phyloP scores from a whole-genome alignment of 441 rosid genomes.

The Rhodomyrtus psidioides region DNA sequence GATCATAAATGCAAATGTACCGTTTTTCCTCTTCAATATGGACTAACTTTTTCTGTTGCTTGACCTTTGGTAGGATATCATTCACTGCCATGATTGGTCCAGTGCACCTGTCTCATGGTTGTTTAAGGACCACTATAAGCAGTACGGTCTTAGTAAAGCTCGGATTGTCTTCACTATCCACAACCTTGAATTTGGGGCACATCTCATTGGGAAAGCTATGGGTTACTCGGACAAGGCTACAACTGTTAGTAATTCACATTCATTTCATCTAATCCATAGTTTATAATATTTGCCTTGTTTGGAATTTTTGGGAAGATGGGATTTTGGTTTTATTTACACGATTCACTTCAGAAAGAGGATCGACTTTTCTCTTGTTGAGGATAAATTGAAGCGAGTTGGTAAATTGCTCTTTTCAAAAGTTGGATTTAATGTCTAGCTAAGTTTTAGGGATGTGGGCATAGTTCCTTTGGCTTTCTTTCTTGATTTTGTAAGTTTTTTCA shows the following conservation, averaged over 20 bases:
- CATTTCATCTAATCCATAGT: neutral
- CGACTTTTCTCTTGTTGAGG: neutral
- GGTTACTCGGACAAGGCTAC: conserved; percentile 77
- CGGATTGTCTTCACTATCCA: conserved; percentile 91
- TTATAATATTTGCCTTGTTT: neutral
- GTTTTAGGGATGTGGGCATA: neutral
- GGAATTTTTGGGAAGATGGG: neutral
- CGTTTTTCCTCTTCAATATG: neutral
- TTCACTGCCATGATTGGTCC: conserved; percentile 98
- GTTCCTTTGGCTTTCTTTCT: neutral
- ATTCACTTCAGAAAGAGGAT: neutral
- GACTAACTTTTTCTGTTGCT: conserved; percentile 1
- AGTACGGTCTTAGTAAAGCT: conserved; percentile 75
- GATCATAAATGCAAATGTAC: neutral
- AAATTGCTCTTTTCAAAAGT: neutral
- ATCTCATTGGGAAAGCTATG: conserved; percentile 79
- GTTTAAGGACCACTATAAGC: conserved; percentile 73
- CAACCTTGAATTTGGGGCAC: conserved; percentile 85
- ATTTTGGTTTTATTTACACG: neutral
- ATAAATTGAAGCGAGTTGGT: neutral
- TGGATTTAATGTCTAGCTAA: neutral
- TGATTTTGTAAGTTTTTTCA: neutral
- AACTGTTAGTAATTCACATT: conserved; percentile 45
- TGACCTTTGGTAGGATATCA: conserved; percentile 63
- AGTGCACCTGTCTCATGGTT: conserved; percentile 91